Conservation (phyloP, 371 early-diverging fungal species). For the Basidiobolus meristosporus region DNA sequence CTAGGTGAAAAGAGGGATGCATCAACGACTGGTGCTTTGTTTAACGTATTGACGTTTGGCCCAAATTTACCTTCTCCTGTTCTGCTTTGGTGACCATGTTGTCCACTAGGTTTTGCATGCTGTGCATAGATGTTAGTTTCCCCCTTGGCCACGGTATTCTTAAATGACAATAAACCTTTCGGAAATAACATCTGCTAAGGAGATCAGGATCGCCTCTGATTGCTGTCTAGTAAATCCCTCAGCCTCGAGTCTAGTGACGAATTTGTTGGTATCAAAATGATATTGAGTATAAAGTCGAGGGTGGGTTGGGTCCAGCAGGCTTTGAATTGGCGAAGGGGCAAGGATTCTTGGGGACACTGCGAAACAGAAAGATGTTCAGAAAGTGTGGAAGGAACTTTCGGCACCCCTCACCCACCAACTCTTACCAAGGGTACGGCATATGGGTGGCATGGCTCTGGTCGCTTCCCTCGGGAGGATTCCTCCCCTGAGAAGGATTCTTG, state of each 20-base stretch:
- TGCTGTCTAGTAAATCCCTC: slow-evolving; percentile 56
- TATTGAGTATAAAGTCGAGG: too few relatives aligned
- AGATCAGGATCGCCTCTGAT: slow-evolving; percentile 60
- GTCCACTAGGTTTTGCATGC: slow-evolving; percentile 1
- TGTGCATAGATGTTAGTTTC: not conserved
- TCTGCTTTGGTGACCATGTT: slow-evolving; percentile 6
- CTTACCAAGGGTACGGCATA: too few relatives aligned
- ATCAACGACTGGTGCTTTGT: not conserved
- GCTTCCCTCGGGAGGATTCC: too few relatives aligned
- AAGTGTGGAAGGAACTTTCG: too few relatives aligned
- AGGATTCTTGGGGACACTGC: too few relatives aligned
- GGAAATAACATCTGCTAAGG: slow-evolving; percentile 44
- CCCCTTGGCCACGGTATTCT: not conserved
- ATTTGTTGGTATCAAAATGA: slow-evolving; percentile 60
- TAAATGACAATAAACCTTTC: slow-evolving; percentile 31
- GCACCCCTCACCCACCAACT: too few relatives aligned
- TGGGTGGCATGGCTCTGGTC: too few relatives aligned
- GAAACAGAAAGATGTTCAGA: too few relatives aligned
- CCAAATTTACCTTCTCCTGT: slow-evolving; percentile 7
- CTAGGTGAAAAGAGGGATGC: slow-evolving; percentile 12
- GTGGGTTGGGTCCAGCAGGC: too few relatives aligned
- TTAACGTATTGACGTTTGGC: not conserved
- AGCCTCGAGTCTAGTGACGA: slow-evolving; percentile 49
- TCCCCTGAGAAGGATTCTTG: too few relatives aligned
- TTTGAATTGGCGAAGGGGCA: too few relatives aligned